Percentiles rank a stretch among this genome's conserved stretches.
These are phyloP conservation scores for Fusarium sp. DNA, from an alignment of 2,329 filamentous ascomycete genomes.

Conservation along the genomic window DNA sequence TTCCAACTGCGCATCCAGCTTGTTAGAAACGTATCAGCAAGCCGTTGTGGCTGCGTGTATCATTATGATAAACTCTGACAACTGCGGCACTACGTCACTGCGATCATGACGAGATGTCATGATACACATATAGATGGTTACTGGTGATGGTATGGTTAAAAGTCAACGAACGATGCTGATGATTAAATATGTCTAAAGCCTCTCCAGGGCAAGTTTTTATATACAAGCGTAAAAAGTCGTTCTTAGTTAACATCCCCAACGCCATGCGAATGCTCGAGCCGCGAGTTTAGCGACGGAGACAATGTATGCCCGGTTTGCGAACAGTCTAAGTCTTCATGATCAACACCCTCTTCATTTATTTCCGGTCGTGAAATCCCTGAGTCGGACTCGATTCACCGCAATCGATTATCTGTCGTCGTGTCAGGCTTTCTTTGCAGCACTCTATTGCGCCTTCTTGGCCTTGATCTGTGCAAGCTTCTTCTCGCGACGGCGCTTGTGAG, in stretches of 20 bases:
- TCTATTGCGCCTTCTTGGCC: slow-evolving; percentile 74
- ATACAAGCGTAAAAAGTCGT: slow-evolving; percentile 45
- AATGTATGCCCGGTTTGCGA: slow-evolving; percentile 27
- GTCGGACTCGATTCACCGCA: slow-evolving; percentile 39
- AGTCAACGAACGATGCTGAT: slow-evolving; percentile 45
- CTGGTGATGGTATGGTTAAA: not conserved
- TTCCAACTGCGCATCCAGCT: not conserved
- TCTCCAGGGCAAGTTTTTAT: slow-evolving; percentile 43
- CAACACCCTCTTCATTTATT: slow-evolving; percentile 16
- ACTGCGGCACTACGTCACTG: not conserved
- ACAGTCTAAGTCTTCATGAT: slow-evolving; percentile 40
- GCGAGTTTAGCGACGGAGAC: slow-evolving; percentile 32
- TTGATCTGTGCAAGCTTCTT: slow-evolving; percentile 74
- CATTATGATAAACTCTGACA: not conserved
- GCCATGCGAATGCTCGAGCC: slow-evolving; percentile 44
- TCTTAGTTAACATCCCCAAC: slow-evolving; percentile 44
- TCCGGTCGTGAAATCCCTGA: slow-evolving; percentile 10
- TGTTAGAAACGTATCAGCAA: not conserved
- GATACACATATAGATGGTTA: not conserved
- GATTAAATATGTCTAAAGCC: slow-evolving; percentile 48
- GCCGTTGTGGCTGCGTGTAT: not conserved
- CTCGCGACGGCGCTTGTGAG: slow-evolving; percentile 84
- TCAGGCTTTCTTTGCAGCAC: slow-evolving; percentile 2
- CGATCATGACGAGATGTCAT: not conserved
- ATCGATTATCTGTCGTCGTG: slow-evolving; percentile 23